These are phyloP conservation scores for Fusarium dlaminii DNA, from an alignment of 2,329 filamentous ascomycete species.

Conservation along the genomic window DNA sequence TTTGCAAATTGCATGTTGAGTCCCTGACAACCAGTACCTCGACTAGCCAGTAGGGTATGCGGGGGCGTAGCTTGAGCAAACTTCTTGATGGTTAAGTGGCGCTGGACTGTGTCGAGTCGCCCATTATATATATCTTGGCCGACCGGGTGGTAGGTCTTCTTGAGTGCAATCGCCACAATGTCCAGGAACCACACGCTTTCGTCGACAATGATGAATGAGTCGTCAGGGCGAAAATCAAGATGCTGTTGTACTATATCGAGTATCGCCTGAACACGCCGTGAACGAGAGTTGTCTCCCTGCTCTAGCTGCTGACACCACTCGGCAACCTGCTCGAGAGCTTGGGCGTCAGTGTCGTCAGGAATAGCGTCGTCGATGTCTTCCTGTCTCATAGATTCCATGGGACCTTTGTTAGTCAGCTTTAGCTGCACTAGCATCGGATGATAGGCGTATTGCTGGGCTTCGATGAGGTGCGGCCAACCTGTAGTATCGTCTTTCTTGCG, in stretches of 20 bases:
- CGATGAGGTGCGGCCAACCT: not conserved
- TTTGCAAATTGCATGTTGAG: not conserved
- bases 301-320: not conserved
- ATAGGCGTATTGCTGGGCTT: not conserved
- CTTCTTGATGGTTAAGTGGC: too few species aligned
- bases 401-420: not conserved
- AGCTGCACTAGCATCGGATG: not conserved
- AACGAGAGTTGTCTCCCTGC: not conserved
- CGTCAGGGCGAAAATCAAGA: not conserved
- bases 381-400: not conserved
- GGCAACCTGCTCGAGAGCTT: not conserved
- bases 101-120: not conserved
- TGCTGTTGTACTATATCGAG: not conserved
- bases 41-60: not conserved
- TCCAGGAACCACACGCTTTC: not conserved
- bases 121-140: not conserved
- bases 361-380: not conserved
- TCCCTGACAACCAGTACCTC: not conserved
- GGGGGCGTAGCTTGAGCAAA: not conserved
- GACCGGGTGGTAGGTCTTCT: not conserved
- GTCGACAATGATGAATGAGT: too few species aligned
- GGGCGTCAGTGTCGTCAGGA: not conserved
- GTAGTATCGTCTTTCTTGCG: fast-evolving
- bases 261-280: not conserved
- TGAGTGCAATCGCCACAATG: not conserved